A percentile compares a stretch with the other conserved stretches of the same genome.
These are phyloP conservation scores for Blastocystis sp. DNA, from an alignment of 352 stramenopile genomes.

Conservation along the genomic window DNA sequence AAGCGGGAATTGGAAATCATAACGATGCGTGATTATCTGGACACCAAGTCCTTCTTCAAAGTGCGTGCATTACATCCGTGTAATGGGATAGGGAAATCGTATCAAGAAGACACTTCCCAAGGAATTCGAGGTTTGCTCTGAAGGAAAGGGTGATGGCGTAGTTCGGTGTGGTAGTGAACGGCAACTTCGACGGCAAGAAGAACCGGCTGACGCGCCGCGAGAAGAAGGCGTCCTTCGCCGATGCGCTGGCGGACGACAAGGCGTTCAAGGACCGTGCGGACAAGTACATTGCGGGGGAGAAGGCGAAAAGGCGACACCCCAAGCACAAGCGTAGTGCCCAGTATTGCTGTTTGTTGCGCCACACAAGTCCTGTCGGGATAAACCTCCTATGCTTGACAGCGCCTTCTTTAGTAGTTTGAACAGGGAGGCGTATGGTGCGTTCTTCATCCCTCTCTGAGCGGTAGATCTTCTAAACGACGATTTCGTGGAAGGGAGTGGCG, in stretches of 20 bases:
- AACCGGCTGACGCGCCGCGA: conserved; percentile 42
- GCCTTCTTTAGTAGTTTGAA: not conserved
- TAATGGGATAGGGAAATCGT: conserved; percentile 36
- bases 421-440: not conserved
- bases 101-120: conserved; percentile 22
- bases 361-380: not conserved
- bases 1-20: conserved; percentile 68
- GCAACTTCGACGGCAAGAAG: not conserved
- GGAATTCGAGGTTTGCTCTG: conserved; percentile 21
- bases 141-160: not conserved
- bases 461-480: conserved; percentile 14
- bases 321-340: not conserved
- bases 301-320: not conserved
- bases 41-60: conserved; percentile 68
- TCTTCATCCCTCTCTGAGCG: not conserved
- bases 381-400: not conserved
- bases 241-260: conserved; percentile 9
- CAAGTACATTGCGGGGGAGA: conserved; percentile 18
- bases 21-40: conserved; percentile 58
- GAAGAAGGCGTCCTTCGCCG: conserved; percentile 5
- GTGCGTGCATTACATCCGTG: not conserved
- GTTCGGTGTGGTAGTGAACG: conserved; percentile 18
- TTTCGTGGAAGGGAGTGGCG: not conserved
- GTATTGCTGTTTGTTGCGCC: conserved; percentile 3
- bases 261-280: not conserved